These are phyloP conservation scores for Ogataea zsoltii DNA, from an alignment of 805 yeast genomes.

Conservation along the genomic window DNA sequence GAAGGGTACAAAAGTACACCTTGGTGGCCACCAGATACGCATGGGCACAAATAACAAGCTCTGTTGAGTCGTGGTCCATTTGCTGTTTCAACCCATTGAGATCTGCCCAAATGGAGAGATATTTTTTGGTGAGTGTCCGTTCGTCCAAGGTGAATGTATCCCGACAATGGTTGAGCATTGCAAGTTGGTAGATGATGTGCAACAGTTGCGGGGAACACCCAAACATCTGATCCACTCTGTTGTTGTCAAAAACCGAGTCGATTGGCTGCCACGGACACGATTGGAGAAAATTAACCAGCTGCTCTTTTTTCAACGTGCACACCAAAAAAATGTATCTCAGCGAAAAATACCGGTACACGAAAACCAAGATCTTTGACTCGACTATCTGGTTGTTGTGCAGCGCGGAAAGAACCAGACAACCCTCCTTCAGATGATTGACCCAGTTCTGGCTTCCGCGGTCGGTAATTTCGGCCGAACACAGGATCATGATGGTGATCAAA, in stretches of 20 bases:
- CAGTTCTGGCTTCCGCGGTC: conserved; percentile 31
- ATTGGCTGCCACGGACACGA: conserved; percentile 29
- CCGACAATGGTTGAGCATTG: conserved; percentile 17
- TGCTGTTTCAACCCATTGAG: conserved; percentile 14
- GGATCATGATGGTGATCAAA: conserved; percentile 28
- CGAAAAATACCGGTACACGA: conserved; percentile 33
- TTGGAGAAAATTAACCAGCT: conserved; percentile 15
- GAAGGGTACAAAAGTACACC: conserved; percentile 18
- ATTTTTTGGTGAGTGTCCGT: conserved; percentile 6
- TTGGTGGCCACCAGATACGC: conserved; percentile 25
- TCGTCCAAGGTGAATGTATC: conserved; percentile 7
- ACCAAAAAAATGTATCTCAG: conserved; percentile 29
- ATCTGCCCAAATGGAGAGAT: conserved; percentile 12
- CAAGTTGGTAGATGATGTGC: conserved; percentile 22
- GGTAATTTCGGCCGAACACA: conserved; percentile 35
- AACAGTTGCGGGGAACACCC: conserved; percentile 35
- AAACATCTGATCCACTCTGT: conserved; percentile 31
- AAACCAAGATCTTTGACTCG: conserved; percentile 16
- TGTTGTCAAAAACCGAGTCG: conserved; percentile 23
- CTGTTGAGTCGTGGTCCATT: conserved; percentile 4
- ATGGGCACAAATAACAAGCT: conserved; percentile 22
- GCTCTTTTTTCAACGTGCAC: conserved; percentile 25
- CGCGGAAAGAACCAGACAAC: conserved; percentile 24
- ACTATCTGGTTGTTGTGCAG: conserved; percentile 20
- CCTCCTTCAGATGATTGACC: conserved; percentile 25